Conservation (phyloP, 306 rosid species). For the Sphenostylis stenocarpa region DNA sequence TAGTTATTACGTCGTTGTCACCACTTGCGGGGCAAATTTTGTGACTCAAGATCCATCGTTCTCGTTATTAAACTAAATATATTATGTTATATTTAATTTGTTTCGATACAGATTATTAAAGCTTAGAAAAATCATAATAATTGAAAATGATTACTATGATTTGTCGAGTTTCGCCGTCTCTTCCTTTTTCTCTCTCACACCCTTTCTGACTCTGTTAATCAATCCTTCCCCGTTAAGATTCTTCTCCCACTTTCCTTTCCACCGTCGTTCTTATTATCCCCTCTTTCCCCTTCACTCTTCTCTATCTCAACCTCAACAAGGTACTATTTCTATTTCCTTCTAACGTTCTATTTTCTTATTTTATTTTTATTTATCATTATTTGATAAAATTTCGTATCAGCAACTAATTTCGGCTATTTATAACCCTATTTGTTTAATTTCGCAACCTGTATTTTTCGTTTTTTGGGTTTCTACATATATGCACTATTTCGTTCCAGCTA, state of each 20-base stretch:
- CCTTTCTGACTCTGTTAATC: slow-evolving; percentile 20
- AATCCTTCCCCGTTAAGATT: slow-evolving; percentile 51
- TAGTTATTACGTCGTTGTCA: neutral
- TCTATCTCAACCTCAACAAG: slow-evolving; percentile 26
- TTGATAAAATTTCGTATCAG: neutral
- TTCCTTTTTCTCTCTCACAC: slow-evolving; percentile 41
- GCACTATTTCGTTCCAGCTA: neutral
- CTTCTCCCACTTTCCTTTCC: slow-evolving; percentile 6
- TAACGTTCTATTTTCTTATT: neutral
- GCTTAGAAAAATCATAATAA: neutral
- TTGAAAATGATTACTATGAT: slow-evolving; percentile 31
- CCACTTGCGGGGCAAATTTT: neutral
- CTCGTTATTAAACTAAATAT: neutral
- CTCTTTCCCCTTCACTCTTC: neutral
- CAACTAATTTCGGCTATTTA: slow-evolving; percentile 11
- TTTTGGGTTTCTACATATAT: neutral
- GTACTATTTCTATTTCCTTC: slow-evolving; percentile 14
- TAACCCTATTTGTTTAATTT: slow-evolving; percentile 32
- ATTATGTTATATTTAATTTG: no score
- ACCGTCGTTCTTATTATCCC: slow-evolving; percentile 6
- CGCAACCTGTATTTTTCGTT: slow-evolving; percentile 11
- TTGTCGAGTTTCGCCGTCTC: slow-evolving; percentile 61
- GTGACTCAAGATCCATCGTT: neutral
- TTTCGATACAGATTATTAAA: neutral
- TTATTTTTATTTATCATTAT: neutral